Conservation (phyloP, 108 stramenopile species). For the Skeletonema costatum region DNA sequence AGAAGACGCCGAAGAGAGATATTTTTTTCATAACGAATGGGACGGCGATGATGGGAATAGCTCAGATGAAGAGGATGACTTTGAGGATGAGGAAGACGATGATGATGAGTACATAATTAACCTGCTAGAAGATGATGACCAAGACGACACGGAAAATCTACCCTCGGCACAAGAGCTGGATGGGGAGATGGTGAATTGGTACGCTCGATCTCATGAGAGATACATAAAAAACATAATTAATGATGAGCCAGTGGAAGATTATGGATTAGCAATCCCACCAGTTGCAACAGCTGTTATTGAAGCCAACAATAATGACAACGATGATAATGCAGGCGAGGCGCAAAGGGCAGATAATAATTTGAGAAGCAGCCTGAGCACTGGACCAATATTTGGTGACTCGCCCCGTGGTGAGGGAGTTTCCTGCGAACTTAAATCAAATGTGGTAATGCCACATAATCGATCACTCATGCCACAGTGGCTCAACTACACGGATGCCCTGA, state of each 20-base stretch:
- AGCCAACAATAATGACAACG: background rate
- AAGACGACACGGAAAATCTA: background rate
- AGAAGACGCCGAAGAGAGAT: background rate
- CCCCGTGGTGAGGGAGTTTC: background rate
- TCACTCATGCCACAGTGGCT: background rate
- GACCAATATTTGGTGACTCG: background rate
- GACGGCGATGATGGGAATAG: background rate
- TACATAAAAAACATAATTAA: background rate
- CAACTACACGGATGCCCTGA: background rate
- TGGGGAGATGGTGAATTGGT: background rate
- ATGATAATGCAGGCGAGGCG: background rate
- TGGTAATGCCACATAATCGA: background rate
- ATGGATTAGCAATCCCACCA: background rate
- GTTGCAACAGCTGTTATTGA: background rate
- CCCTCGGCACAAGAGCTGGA: background rate
- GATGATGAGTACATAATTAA: background rate
- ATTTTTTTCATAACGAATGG: background rate
- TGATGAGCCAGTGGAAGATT: background rate
- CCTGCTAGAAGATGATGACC: too few relatives aligned
- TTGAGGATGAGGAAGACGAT: background rate
- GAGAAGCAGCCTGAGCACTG: background rate
- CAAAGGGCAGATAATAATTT: background rate
- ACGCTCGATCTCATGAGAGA: background rate
- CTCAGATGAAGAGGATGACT: background rate
- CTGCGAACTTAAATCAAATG: background rate